phyloP scores from a whole-genome alignment of 2,329 filamentous ascomycete genomes.

The Microcyclosporella mali region DNA sequence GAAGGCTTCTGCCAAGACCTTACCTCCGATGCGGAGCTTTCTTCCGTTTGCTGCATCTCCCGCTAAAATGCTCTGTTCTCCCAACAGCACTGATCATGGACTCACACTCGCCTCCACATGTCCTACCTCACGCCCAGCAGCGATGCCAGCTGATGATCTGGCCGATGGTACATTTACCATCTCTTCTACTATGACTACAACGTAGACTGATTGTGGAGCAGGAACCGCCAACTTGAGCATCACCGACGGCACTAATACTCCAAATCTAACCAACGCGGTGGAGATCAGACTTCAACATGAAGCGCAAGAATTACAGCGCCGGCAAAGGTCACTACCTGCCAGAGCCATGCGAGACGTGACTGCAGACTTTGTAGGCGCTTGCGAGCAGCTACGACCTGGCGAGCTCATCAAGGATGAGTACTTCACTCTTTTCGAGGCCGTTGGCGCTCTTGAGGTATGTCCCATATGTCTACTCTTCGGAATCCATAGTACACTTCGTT shows the following conservation, averaged over 20 bases:
- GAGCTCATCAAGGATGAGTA: constrained; percentile 88
- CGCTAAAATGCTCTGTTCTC: not conserved
- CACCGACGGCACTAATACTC: constrained; percentile 3
- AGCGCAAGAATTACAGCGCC: constrained; percentile 15
- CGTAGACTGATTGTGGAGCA: constrained; percentile 1
- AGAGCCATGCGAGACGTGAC: constrained; percentile 30
- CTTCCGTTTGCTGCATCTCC: constrained; percentile 1
- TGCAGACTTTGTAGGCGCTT: constrained; percentile 30
- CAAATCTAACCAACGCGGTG: constrained; percentile 2
- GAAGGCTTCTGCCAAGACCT: no score
- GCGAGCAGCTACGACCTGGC: constrained; percentile 58
- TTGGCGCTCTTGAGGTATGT: constrained; percentile 68
- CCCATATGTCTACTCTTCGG: not conserved
- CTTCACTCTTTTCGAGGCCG: constrained; percentile 91
- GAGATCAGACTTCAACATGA: constrained; percentile 20
- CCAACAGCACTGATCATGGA: not conserved
- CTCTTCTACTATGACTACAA: not conserved
- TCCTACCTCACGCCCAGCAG: constrained; percentile 4
- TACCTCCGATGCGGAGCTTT: no score
- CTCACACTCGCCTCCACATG: not conserved
- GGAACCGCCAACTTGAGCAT: constrained; percentile 3
- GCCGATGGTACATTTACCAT: constrained; percentile 12
- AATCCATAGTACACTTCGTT: no score
- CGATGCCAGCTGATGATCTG: constrained; percentile 18
- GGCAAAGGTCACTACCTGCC: constrained; percentile 3